Evolutionary conservation across 306 rosid genomes (phyloP), one percentile per base, ranked within the genome.

Genomic region (Dalbergia cultrata): DNA sequence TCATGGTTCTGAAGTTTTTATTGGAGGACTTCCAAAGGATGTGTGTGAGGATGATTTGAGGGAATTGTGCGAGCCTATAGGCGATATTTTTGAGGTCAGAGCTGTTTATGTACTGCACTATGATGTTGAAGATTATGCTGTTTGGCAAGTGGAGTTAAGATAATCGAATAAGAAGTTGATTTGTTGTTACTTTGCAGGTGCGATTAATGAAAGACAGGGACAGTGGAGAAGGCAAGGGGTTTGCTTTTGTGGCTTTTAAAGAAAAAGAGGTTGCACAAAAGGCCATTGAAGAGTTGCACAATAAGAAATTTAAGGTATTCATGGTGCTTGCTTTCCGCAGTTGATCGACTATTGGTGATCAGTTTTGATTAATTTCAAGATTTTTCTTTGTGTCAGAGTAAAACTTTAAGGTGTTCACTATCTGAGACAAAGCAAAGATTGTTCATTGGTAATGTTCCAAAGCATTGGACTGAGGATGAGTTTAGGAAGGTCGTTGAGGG

Each of bases 1-100:
- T 45, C 95, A 89, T 78, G 99, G 99, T 41, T 92, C 99, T 41
- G 98, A 96, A 88, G 93, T 96, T 62, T 96, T 96, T 89, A 89
- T 92, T 81, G 99, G 99, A 31, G 99, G 99, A 66, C 97, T 96
- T 79, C 97, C 98, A 77, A 92, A 94, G 76, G 98, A 93, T 75
- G 77, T 83, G 75, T 79, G 76, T 4, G 99, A 93, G 86, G 97
- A 90, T 74, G 94, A 96, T 74, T 84, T 96, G 63, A 89, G 97
- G 85, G 97, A 93, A 45, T 56, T 96, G 82, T 93, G 99, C 37
- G 94, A 90, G 73, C 77, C 89, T 0, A 66, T 96, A 61, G 99
- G 98, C 7, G 95, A 96, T 71, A 87, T 93, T 87, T 85, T 89
- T 70, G 98, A 96, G 98, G 99, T 96, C 44, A 52, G 88, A 85